phyloP scores from a whole-genome alignment of 352 stramenopile genomes.

The Pilasporangium apinafurcum region DNA sequence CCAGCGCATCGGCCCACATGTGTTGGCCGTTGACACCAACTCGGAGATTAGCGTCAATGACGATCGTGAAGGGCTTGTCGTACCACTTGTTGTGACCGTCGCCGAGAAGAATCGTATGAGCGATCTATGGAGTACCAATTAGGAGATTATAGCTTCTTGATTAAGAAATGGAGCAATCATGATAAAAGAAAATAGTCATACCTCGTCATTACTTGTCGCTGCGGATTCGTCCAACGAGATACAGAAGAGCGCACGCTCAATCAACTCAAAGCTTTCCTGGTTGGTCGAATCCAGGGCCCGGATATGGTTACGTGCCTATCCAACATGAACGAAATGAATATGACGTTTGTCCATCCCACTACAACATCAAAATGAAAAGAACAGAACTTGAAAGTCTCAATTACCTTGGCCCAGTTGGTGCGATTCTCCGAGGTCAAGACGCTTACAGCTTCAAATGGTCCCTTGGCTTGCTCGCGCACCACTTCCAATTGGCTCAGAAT shows the following conservation, averaged over 20 bases:
- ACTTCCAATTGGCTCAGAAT: constrained; percentile 81
- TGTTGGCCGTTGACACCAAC: constrained; percentile 95
- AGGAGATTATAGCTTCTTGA: no score
- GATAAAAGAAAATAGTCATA: no score
- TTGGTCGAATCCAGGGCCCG: constrained; percentile 81
- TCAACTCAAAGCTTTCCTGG: constrained; percentile 87
- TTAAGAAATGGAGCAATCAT: no score
- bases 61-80: constrained; percentile 97
- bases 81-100: constrained; percentile 96
- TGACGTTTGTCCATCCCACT: no score
- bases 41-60: constrained; percentile 95
- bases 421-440: constrained; percentile 94
- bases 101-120: constrained; percentile 75
- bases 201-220: constrained; percentile 73
- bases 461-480: constrained; percentile 81
- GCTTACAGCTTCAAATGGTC: constrained; percentile 86
- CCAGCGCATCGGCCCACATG: constrained; percentile 96
- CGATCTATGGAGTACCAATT: constrained; percentile 27
- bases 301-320: constrained; percentile 80
- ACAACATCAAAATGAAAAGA: no score
- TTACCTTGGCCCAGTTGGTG: constrained; percentile 93
- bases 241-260: constrained; percentile 91
- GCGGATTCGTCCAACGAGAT: constrained; percentile 90
- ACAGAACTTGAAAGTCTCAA: no score
- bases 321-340: no score